A percentile compares a stretch with the other conserved stretches of the same genome.
phyloP scores from a whole-genome alignment of 164 flowering plant species.

The Brasenia schreberi region DNA sequence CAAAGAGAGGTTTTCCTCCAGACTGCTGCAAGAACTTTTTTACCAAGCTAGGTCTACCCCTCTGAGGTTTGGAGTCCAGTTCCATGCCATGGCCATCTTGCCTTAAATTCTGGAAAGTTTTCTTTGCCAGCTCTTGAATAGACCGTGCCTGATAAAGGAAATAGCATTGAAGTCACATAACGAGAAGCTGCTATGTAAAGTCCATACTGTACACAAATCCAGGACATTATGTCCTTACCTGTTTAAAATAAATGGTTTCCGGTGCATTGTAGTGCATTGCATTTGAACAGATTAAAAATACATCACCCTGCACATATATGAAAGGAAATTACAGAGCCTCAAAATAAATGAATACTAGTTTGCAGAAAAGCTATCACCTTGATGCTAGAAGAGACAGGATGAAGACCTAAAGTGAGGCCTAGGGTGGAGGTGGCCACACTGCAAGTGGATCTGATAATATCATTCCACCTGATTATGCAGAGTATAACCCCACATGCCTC shows the following conservation, averaged over 20 bases:
- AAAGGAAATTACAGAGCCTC: background rate
- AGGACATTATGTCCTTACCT: slow-evolving; percentile 30
- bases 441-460: too few species aligned
- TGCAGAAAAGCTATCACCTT: too few species aligned
- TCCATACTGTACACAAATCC: background rate
- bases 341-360: too few species aligned
- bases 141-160: slow-evolving; percentile 51
- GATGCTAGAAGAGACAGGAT: too few species aligned
- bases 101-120: slow-evolving; percentile 71
- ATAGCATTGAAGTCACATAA: background rate
- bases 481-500: too few species aligned
- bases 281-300: slow-evolving; percentile 70
- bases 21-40: slow-evolving; percentile 27
- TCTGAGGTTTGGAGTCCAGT: slow-evolving; percentile 30
- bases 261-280: slow-evolving; percentile 92
- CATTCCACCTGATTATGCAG: too few species aligned
- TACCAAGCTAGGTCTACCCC: slow-evolving; percentile 38
- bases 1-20: slow-evolving; percentile 25
- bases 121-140: slow-evolving; percentile 82
- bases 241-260: slow-evolving; percentile 77
- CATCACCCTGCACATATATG: slow-evolving; percentile 55
- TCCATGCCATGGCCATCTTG: slow-evolving; percentile 55
- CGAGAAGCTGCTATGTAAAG: background rate
- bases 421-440: too few species aligned
- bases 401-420: too few species aligned